Evolutionary conservation across 805 yeast genomes (phyloP).

Genomic region (Cyberlindnera maclurae): DNA sequence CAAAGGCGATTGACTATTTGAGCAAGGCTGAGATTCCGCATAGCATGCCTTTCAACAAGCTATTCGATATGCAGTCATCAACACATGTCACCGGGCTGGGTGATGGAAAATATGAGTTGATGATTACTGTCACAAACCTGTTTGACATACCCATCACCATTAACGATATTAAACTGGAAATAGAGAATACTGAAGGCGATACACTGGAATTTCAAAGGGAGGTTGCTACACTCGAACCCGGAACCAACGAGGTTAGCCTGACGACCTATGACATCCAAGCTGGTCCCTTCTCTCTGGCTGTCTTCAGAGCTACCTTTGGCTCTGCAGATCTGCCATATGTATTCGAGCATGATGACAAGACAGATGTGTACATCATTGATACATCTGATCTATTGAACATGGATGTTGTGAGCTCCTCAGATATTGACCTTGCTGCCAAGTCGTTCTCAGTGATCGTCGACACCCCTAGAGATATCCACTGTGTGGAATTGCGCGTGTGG

Average conservation of each 20-base stretch:
- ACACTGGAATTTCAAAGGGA: slow-evolving; percentile 2
- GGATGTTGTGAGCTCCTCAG: slow-evolving; percentile 11
- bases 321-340: slow-evolving; percentile 22
- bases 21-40: not conserved
- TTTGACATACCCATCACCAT: slow-evolving; percentile 1
- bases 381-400: slow-evolving; percentile 15
- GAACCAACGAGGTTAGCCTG: slow-evolving; percentile 12
- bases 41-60: slow-evolving; percentile 3
- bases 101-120: slow-evolving; percentile 9
- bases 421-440: slow-evolving; percentile 11
- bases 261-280: slow-evolving; percentile 24
- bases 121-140: slow-evolving; percentile 4
- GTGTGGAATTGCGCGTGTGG: slow-evolving; percentile 8
- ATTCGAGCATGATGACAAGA: slow-evolving; percentile 6
- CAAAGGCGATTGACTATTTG: slow-evolving; percentile 6
- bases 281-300: slow-evolving; percentile 29
- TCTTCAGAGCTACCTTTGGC: slow-evolving; percentile 22
- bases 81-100: slow-evolving; percentile 9
- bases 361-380: slow-evolving; percentile 9
- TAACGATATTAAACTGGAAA: slow-evolving; percentile 18
- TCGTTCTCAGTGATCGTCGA: slow-evolving; percentile 15
- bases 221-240: not conserved
- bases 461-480: slow-evolving; percentile 3
- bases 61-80: slow-evolving; percentile 7
- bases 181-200: slow-evolving; percentile 9